Base-by-base conservation (phyloP, 345 rosid species). In the Cochlearia excelsa region DNA sequence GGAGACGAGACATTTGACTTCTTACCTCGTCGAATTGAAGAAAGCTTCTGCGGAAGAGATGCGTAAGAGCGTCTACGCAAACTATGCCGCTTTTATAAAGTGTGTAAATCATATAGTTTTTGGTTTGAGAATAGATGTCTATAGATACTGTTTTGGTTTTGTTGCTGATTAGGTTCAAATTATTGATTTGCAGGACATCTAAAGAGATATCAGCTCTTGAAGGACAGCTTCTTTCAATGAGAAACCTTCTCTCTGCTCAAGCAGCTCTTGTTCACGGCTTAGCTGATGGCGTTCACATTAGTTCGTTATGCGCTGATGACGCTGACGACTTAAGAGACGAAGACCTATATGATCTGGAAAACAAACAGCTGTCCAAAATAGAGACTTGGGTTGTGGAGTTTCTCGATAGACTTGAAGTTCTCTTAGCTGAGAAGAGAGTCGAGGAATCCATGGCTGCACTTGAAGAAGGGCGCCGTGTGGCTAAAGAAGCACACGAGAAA, bases 11-110 rank as follows among this genome's bases (percentile, higher is more conserved):
- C 93, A 80, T 67, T 34, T 81, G 54, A 77, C 84, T 47, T 75
- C 83, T 48, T 58, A 75, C 67, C 87, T 92, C 23, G 65, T 77
- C 30, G 96, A 86, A 40, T 61, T 92, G 43, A 88, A 85, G 88
- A 92, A 80, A 78, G 95, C 96, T 3, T 92, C 95, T 33, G 96
- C 96, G 0, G 98, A 92, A 79, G 98, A 92, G 82, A 92, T 92
- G 98, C 95, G 96, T 53, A 86, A 54, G 63, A 80, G 96, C 61
- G 98, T 88, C 69, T 92, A 86, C 57, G 98, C 96, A 9, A 92
- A 92, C 74, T 92, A 88, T 63, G 74, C 81, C 7, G 95, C 95
- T 49, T 92, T 92, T 67, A 92, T 92, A 53, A 78, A 86, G 96
- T 78, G 2, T 26, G 53, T 60, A 1, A 8, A 16, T 63, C 34